Conservation (phyloP, 78 protist species). For the Isochrysis galbana region DNA sequence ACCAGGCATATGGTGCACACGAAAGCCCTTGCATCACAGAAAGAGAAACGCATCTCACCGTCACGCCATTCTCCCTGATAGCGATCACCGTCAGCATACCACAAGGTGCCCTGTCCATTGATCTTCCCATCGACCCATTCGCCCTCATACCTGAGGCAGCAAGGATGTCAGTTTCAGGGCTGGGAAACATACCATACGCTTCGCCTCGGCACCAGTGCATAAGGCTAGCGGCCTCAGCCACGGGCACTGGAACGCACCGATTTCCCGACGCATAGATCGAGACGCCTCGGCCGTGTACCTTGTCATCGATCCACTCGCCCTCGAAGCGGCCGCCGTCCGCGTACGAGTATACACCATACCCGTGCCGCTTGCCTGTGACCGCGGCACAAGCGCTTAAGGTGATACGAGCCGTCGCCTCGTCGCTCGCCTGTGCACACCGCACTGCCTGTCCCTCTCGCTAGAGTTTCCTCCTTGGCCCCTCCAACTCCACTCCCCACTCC, state of each 20-base stretch:
- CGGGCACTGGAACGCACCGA: slow-evolving; percentile 44
- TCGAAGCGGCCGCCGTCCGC: slow-evolving; percentile 51
- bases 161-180: slow-evolving; percentile 35
- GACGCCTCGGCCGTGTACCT: slow-evolving; percentile 52
- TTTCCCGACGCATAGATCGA: slow-evolving; percentile 44
- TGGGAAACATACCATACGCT: too few relatives aligned
- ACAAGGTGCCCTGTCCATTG: slow-evolving; percentile 73
- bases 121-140: slow-evolving; percentile 65
- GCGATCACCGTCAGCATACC: slow-evolving; percentile 55
- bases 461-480: too few relatives aligned
- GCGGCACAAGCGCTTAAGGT: neutral
- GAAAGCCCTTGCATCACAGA: neutral
- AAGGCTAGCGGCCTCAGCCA: neutral
- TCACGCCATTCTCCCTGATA: slow-evolving; percentile 47
- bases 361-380: slow-evolving; percentile 46
- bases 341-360: slow-evolving; percentile 46
- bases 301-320: slow-evolving; percentile 58
- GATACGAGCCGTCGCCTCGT: neutral
- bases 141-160: slow-evolving; percentile 61
- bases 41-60: neutral
- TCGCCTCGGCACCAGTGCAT: neutral
- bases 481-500: too few relatives aligned
- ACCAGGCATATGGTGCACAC: too few relatives aligned
- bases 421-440: too few relatives aligned
- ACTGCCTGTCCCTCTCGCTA: too few relatives aligned